phyloP scores from a whole-genome alignment of 2,329 filamentous ascomycete species.

The Hymenoscyphus linearis region DNA sequence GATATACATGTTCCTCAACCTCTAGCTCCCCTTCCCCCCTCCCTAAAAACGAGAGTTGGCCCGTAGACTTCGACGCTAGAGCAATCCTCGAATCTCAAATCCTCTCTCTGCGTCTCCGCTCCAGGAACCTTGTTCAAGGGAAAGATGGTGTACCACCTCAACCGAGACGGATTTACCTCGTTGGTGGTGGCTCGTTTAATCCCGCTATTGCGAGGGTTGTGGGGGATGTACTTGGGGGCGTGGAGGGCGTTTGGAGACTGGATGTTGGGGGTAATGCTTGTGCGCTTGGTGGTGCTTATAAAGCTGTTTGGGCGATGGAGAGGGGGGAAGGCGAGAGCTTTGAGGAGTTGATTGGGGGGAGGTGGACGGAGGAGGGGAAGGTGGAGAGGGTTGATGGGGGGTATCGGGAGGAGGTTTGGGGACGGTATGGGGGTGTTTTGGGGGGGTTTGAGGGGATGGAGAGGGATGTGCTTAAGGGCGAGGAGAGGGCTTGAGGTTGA shows the following conservation, averaged over 20 bases:
- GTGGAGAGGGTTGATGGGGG: slow-evolving; percentile 79
- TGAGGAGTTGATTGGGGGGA: slow-evolving; percentile 75
- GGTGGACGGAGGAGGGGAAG: slow-evolving; percentile 83
- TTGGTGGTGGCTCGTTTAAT: slow-evolving; percentile 88
- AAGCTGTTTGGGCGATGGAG: slow-evolving; percentile 89
- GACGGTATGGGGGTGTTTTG: slow-evolving; percentile 71
- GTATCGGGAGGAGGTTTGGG: slow-evolving; percentile 69
- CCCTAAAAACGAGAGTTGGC: slow-evolving; percentile 40
- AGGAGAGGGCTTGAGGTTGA: background rate
- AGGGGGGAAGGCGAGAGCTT: slow-evolving; percentile 64
- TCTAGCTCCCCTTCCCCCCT: slow-evolving; percentile 48
- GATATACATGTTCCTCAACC: slow-evolving; percentile 53
- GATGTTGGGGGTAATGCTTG: slow-evolving; percentile 95
- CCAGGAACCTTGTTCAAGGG: slow-evolving; percentile 64
- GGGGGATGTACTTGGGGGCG: slow-evolving; percentile 82
- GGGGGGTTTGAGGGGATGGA: slow-evolving; percentile 76
- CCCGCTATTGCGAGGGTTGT: slow-evolving; percentile 79
- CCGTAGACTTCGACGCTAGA: slow-evolving; percentile 70
- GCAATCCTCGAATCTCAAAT: slow-evolving; percentile 93
- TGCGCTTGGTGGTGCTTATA: slow-evolving; percentile 89
- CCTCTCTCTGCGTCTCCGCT: slow-evolving; percentile 82
- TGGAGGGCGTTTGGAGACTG: slow-evolving; percentile 86
- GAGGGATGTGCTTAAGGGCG: slow-evolving; percentile 49
- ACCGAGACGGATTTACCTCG: slow-evolving; percentile 85
- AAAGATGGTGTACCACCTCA: slow-evolving; percentile 65